Percentiles rank a stretch among this genome's conserved stretches.
Conservation (phyloP, 768 basidiomycete species). For the Amyloporia xantha region DNA sequence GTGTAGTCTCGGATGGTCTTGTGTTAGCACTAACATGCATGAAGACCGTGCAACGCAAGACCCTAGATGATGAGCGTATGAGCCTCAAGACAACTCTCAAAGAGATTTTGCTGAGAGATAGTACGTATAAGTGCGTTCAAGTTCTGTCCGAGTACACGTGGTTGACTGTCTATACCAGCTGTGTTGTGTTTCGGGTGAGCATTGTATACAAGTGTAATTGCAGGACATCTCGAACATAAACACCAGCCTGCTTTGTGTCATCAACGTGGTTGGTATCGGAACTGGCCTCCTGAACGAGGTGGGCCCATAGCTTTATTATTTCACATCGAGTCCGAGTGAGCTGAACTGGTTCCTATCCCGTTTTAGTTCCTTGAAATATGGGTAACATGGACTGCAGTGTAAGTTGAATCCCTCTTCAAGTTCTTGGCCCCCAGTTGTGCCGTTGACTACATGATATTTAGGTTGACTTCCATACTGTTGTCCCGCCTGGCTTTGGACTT, state of each 20-base stretch:
- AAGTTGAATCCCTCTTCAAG: not conserved
- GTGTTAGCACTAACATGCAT: not conserved
- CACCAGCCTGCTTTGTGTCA: not conserved
- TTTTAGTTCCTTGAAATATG: not conserved
- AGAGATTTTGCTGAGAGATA: not conserved
- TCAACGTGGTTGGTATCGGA: not conserved
- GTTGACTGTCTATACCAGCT: not conserved
- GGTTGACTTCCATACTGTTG: not conserved
- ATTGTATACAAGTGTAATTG: not conserved
- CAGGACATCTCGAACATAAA: not conserved
- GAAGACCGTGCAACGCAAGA: not conserved
- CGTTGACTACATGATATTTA: not conserved
- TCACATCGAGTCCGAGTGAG: not conserved
- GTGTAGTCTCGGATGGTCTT: not conserved
- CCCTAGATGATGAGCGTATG: not conserved
- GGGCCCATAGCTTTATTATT: no score
- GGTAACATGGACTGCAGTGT: not conserved
- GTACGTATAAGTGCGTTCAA: not conserved
- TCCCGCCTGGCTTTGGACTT: not conserved
- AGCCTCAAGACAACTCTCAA: not conserved
- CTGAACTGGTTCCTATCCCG: not conserved
- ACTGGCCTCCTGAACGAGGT: not conserved
- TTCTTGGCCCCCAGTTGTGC: not conserved
- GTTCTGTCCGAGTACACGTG: not conserved
- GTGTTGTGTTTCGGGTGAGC: not conserved